Percentiles rank a stretch among this genome's conserved stretches.
These are phyloP conservation scores for Handroanthus guayacan DNA, from an alignment of 257 asterid species.

Conservation along the genomic window DNA sequence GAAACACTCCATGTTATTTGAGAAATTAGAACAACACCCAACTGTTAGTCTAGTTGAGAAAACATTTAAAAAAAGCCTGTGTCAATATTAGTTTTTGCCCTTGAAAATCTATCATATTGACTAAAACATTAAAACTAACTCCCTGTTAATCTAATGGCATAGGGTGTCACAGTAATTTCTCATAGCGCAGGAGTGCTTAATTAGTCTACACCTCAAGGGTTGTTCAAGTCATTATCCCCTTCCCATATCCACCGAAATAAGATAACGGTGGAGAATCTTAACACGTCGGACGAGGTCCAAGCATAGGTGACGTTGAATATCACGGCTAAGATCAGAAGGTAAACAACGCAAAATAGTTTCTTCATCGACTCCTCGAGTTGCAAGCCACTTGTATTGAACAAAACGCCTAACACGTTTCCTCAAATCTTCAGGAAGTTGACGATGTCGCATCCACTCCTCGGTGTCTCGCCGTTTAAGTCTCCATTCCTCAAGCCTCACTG, in stretches of 20 bases:
- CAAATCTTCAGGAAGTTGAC: conserved; percentile 94
- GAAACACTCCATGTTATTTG: too few relatives aligned
- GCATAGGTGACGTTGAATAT: conserved; percentile 93
- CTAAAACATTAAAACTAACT: too few relatives aligned
- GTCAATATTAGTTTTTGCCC: too few relatives aligned
- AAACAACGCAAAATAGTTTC: conserved; percentile 78
- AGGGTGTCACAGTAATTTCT: too few relatives aligned
- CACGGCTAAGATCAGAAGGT: conserved; percentile 90
- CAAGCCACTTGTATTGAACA: conserved; percentile 95
- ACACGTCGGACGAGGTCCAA: conserved; percentile 96
- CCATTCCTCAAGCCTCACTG: conserved; percentile 91
- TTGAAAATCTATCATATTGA: too few relatives aligned
- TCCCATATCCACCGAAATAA: conserved; percentile 1
- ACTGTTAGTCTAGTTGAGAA: too few relatives aligned
- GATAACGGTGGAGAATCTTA: conserved; percentile 44
- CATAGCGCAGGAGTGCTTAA: too few relatives aligned
- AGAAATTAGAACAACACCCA: too few relatives aligned
- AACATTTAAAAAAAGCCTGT: too few relatives aligned
- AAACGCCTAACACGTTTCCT: conserved; percentile 82
- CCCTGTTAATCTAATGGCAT: too few relatives aligned
- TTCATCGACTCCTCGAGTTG: conserved; percentile 96
- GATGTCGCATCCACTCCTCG: conserved; percentile 97
- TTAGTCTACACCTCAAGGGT: too few relatives aligned
- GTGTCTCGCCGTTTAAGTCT: conserved; percentile 89
- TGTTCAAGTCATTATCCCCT: too few relatives aligned